Conservation (phyloP, 805 yeast species). For the Candida awuae region DNA sequence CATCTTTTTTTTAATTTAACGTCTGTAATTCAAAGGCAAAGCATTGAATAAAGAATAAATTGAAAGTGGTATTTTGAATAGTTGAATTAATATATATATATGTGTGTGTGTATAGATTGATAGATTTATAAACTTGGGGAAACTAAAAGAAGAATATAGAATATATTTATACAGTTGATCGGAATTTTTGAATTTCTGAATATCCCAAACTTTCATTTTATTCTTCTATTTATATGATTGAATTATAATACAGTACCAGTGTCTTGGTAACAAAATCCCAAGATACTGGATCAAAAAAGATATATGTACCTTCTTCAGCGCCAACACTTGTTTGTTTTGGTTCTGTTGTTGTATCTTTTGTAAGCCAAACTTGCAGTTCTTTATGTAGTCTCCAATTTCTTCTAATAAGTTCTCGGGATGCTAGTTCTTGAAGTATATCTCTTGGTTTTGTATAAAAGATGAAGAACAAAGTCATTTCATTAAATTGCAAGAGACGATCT, state of each 20-base stretch:
- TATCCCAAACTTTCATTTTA: no score
- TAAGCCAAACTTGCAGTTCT: slow-evolving; percentile 91
- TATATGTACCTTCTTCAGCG: slow-evolving; percentile 87
- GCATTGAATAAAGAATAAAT: no score
- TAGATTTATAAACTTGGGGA: no score
- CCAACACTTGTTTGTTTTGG: slow-evolving; percentile 61
- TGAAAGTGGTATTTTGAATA: no score
- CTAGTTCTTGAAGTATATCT: slow-evolving; percentile 87
- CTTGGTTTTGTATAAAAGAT: slow-evolving; percentile 91
- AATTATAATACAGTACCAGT: slow-evolving; percentile 44
- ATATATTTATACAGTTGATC: background rate
- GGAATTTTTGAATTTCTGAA: background rate
- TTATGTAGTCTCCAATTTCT: slow-evolving; percentile 97
- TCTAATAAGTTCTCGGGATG: slow-evolving; percentile 81
- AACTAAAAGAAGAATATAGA: background rate
- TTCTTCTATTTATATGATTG: slow-evolving; percentile 21
- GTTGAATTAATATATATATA: no score
- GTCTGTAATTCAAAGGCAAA: no score
- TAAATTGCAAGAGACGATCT: slow-evolving; percentile 48
- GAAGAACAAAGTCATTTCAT: slow-evolving; percentile 89
- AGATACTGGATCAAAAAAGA: slow-evolving; percentile 88
- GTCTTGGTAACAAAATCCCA: slow-evolving; percentile 89
- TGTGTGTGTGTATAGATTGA: no score
- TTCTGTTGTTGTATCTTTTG: slow-evolving; percentile 85
- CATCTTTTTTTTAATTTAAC: no score